A percentile compares a stretch with the other conserved stretches of the same genome.
phyloP scores from a whole-genome alignment of 192 early-diverging fungal genomes.

The Coemansia sp. region DNA sequence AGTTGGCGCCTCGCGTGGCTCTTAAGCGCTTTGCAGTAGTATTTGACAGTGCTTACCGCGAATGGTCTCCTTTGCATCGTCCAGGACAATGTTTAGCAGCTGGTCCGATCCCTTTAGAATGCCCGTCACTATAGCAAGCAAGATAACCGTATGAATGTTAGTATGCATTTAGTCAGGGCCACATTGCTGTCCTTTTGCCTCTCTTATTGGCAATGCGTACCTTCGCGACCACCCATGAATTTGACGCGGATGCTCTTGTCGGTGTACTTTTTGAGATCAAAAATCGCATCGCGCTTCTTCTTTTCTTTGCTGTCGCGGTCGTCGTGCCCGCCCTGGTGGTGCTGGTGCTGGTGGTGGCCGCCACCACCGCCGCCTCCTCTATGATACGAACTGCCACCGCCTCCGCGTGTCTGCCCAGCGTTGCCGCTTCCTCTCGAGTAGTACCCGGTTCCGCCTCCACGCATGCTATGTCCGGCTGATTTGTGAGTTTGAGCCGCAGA shows the following conservation, averaged over 20 bases:
- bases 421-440: conserved; percentile 57
- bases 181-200: not conserved
- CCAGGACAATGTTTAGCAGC: conserved; percentile 92
- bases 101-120: conserved; percentile 92
- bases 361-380: conserved; percentile 57
- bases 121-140: conserved; percentile 71
- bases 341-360: too few relatives aligned
- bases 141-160: not conserved
- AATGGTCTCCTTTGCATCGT: conserved; percentile 85
- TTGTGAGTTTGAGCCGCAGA: not conserved
- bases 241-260: conserved; percentile 92
- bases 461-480: conserved; percentile 26
- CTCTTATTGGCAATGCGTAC: conserved; percentile 48
- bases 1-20: too few relatives aligned
- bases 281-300: conserved; percentile 86
- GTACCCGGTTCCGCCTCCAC: conserved; percentile 47
- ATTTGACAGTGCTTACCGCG: conserved; percentile 58
- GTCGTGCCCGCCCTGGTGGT: conserved; percentile 43
- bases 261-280: conserved; percentile 93
- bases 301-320: conserved; percentile 59
- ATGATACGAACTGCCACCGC: conserved; percentile 51
- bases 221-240: conserved; percentile 93
- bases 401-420: conserved; percentile 44
- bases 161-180: not conserved
- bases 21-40: too few relatives aligned